Base-by-base conservation (phyloP, 768 basidiomycete genomes). In the Coprinellus aureogranulatus region DNA sequence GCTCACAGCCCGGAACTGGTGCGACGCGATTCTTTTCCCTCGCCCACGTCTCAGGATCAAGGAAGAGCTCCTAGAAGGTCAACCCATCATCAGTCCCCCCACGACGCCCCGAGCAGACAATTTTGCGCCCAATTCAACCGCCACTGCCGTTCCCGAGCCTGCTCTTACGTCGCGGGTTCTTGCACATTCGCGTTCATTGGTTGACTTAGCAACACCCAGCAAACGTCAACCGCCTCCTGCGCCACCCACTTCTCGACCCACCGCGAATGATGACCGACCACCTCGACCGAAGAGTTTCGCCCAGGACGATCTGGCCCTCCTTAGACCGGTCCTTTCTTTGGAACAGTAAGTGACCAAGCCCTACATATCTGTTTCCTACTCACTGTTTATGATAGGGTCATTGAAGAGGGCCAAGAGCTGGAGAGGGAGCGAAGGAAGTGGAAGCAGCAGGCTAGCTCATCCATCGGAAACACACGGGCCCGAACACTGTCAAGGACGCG, bases 1-100 rank as follows among this genome's bases (percentile, higher is more conserved):
- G 88, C 64, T 90, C 1, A 82, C 85, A 2, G 82, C 88, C 0
- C 88, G 91, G 71, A 85, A 86, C 18, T 90, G 89, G 88, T 92
- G 90, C 70, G 89, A 92, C 61, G 89, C 89, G 0, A 64, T 92
- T 9, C 69, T 92, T 25, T 86, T 91, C 55, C 90, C 90, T 2
- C 81, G 88, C 1, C 90, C 90, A 12, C 77, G 89, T 51, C 81
- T 92, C 63, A 83, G 80, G 65, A 57, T 84, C 58, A 80, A 78
- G 61, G 75, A 77, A 23, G 67, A 67, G 39, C 61, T 23, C 8
- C 41, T 44, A n/a, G 65, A 22, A 55, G 66, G 58, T 27, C 74
- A 62, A 12, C 64, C 75, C 28, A 75, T 80, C 23, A 74, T 82
- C 53, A 83, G 81, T 59, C 82, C 85, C 1, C 82, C 81, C 11